Base-by-base conservation (phyloP, 116 monocot species). In the Dioscorea cayenensis region DNA sequence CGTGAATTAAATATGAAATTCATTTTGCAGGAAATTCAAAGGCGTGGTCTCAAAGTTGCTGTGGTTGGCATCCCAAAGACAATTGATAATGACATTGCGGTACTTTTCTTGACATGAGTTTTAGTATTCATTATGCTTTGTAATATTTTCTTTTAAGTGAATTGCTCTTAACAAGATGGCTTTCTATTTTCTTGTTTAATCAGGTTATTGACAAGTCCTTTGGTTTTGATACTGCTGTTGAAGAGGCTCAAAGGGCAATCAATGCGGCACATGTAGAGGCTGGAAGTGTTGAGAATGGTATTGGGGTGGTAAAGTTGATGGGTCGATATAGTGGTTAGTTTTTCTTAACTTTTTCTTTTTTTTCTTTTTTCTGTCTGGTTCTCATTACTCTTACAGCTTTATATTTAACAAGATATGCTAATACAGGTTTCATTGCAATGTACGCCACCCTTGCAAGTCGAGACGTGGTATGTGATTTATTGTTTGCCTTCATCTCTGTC, bases 141-240 rank as follows among this genome's bases (percentile, higher is more conserved):
- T 55, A 12, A 4, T 32, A 1, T 32, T 7, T 51, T 51, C 17
- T 51, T 51, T 51, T 4, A 4, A 51, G 51, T 51, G 51, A 17
- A 17, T 51, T 11, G 17, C 2, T 18, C 55, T 55, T 5, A 55
- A n/a, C 55, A 55, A 55, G 19, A 18, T 5, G 14, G 17, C 65
- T 14, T 38, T 36, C 19, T 17, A 23, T 60, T 71, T 22, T 5
- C 48, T 58, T 64, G 28, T 49, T 65, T 48, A 73, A 68, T 66
- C 67, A 91, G 91, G 90, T 95, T 51, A 95, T 95, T 67, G 95
- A 95, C 65, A 89, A 87, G 49, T 95, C 95, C 32, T 95, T 95
- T 85, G 95, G 95, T 37, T 95, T 95, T 77, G 95, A 95, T 76
- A 89, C 95, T 66, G 95, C 95, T 36, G 95, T 95, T 60, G 95